These are phyloP conservation scores for Trichoderma atroviride DNA, from an alignment of 2,329 filamentous ascomycete species.

Conservation along the genomic window DNA sequence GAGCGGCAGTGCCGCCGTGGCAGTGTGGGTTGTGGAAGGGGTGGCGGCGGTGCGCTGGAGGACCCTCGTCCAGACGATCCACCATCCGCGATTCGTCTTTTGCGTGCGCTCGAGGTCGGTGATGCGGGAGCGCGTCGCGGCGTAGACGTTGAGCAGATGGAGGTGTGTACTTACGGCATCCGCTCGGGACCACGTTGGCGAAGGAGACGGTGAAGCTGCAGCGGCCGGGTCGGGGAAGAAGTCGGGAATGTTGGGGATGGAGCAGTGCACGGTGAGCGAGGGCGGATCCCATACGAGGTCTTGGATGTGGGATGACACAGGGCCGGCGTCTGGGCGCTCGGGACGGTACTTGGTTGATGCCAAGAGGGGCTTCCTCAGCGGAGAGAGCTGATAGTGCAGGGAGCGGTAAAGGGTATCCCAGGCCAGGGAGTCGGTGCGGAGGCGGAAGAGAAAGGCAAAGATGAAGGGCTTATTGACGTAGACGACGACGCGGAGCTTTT, in stretches of 20 bases:
- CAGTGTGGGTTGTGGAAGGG: constrained; percentile 10
- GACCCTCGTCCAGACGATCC: constrained; percentile 68
- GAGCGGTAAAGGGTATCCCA: constrained; percentile 60
- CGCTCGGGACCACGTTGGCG: constrained; percentile 55
- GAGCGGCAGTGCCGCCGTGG: constrained; percentile 29
- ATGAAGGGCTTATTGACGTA: constrained; percentile 77
- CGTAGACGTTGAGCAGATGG: constrained; percentile 62
- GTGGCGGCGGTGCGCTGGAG: constrained; percentile 41
- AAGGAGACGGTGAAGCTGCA: neutral
- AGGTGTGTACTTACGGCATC: constrained; percentile 68
- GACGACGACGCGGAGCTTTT: constrained; percentile 68
- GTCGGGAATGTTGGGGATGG: constrained; percentile 67
- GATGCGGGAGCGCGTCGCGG: constrained; percentile 45
- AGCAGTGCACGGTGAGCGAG: constrained; percentile 61
- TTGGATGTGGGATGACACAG: constrained; percentile 52
- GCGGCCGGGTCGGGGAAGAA: constrained; percentile 32
- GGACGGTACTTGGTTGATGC: constrained; percentile 61
- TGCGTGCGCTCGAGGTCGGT: constrained; percentile 62
- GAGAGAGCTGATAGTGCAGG: constrained; percentile 62
- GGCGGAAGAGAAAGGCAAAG: constrained; percentile 71
- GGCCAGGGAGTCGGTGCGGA: constrained; percentile 59
- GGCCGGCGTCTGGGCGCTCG: constrained; percentile 43
- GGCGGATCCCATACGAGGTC: constrained; percentile 65
- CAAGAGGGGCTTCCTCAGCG: constrained; percentile 59
- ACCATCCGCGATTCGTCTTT: constrained; percentile 69